Evolutionary conservation across 208 protist genomes (phyloP), one percentile per base, ranked within the genome.

Genomic region (Naegleria gruberi): DNA sequence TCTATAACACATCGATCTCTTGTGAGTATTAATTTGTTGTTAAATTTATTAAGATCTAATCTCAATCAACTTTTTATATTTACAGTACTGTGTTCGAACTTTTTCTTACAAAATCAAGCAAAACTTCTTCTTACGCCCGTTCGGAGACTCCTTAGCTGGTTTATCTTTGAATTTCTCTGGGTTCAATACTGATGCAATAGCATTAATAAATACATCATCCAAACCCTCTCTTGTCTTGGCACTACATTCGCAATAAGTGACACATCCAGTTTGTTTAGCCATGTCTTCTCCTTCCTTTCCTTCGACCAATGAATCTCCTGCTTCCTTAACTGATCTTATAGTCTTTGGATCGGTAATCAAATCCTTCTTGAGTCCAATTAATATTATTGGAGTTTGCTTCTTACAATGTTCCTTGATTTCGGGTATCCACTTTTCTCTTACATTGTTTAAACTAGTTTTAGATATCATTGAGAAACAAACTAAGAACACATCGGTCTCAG

Each of bases 151-250:
- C n/a, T n/a, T n/a, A n/a, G n/a, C n/a, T n/a, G n/a, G n/a, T n/a
- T 23, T 65, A 19, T 65, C 19, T 77, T 8, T 37, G 0, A 77
- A 37, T 37, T 37, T 12, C 8, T 77, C 26, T 37, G 65, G 65
- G n/a, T 77, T 8, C 8, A 77, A 77, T 8, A 77, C 65, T 37
- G 30, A 7, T 77, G 65, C 65, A 37, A 77, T 37, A 37, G 65
- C 26, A 77, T 37, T 77, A 12, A 37, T 30, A 87, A 97, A 97
- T n/a, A 97, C 94, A 42, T 40, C 86, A 91, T 96, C 96, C 19
- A 97, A 92, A 89, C 92, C 92, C n/a, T 95, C 92, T 91, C 97
- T 95, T 6, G 89, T 94, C 26, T 82, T 82, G 34, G 93, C 93
- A 46, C 47, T 89, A 82, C 92, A 94, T 65, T 92, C 91, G n/a